Percentiles rank a stretch among this genome's conserved stretches.
Evolutionary conservation across 306 rosid species (phyloP).

Genomic region (Lathyrus tuberosus): DNA sequence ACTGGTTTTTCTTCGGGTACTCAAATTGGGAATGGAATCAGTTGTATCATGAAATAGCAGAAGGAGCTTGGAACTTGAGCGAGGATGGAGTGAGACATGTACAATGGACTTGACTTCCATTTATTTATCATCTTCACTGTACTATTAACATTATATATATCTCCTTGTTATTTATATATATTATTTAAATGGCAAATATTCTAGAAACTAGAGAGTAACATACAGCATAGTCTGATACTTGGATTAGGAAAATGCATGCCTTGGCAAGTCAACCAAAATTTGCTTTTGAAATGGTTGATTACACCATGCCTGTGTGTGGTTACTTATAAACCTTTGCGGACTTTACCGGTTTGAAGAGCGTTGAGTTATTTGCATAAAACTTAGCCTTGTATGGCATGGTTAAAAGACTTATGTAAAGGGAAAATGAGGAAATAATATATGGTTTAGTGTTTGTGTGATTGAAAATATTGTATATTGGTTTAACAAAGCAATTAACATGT

Average conservation of each 20-base stretch:
- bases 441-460: no score
- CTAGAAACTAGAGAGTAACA: constrained; percentile 1
- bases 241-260: no score
- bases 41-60: constrained; percentile 67
- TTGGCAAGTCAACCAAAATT: constrained; percentile 12
- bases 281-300: constrained; percentile 20
- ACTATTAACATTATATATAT: constrained; percentile 16
- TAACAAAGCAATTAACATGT: no score
- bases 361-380: no score
- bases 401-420: no score
- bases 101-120: constrained; percentile 65
- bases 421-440: no score
- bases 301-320: neutral
- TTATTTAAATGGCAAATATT: constrained; percentile 21
- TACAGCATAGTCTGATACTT: no score
- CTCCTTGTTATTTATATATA: constrained; percentile 21
- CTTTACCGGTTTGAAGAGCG: constrained; percentile 3
- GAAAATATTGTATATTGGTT: no score
- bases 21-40: constrained; percentile 92
- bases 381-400: no score
- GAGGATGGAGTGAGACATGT: constrained; percentile 52
- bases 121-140: constrained; percentile 23
- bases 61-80: constrained; percentile 71
- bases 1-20: constrained; percentile 90
- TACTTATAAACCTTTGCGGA: neutral